Evolutionary conservation across 1,284 basidiomycete genomes (phyloP), one percentile per base, ranked within the genome.

Genomic region (Ustilago sp.): DNA sequence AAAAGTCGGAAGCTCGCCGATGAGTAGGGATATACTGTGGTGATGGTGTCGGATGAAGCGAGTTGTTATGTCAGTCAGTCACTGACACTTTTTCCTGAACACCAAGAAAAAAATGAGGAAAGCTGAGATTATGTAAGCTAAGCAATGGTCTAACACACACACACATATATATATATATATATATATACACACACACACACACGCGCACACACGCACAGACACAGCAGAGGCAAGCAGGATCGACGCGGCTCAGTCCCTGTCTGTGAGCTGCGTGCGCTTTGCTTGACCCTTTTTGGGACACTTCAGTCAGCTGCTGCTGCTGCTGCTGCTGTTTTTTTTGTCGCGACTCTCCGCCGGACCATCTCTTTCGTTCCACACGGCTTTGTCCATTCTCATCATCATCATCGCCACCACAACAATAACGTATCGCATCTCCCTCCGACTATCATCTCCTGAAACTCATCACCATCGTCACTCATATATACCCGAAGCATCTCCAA

Each of bases 321-420:
- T 23, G 2, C 23, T 23, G 23, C 2, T 28, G 23, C 1, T 19
- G 19, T 23, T 28, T 28, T 28, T 28, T 28, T 28, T 38, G 34
- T 53, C 51, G 51, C 34, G 3, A 53, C 51, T 38, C 51, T 53
- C 51, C 51, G 51, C 51, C 51, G 51, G 51, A 53, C 35, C 48
- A 34, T 38, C 15, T 34, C 8, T 35, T 53, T 23, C 8, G 31
- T 31, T 50, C 31, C 3, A 31, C 48, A 13, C 31, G 15, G 28
- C 12, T 19, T 28, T 13, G n/a, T 23, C 45, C 8, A 23, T 23
- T 48, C 19, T 5, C n/a, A 4, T 52, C 50, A 5, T 35, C 50
- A 12, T 52, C 15, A 34, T 8, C 23, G 23, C 23, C 23, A 28
- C 23, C 23, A 28, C 23, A 28, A 28, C 23, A 28, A 28, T 28